Conservation (phyloP, 1,284 basidiomycete genomes). For the Polyporus tsugae region DNA sequence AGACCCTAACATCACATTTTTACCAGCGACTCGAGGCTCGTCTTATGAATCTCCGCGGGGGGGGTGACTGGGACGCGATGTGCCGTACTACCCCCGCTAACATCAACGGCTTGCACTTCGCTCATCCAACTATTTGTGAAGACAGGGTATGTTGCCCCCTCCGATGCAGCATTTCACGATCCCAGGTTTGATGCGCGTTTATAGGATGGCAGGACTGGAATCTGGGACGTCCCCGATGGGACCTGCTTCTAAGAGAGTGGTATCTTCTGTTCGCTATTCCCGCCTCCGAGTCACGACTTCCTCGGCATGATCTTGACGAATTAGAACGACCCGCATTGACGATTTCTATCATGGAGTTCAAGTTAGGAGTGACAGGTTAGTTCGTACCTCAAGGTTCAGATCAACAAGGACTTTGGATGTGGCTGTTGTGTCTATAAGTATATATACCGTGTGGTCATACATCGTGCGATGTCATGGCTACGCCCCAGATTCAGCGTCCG, state of each 20-base stretch:
- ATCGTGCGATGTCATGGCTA: no score
- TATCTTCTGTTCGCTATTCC: not conserved
- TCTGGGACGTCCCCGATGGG: constrained; percentile 24
- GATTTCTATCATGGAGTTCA: not conserved
- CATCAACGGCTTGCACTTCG: constrained; percentile 22
- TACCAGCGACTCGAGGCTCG: constrained; percentile 24
- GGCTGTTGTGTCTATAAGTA: not conserved
- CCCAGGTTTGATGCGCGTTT: not conserved
- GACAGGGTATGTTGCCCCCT: constrained; percentile 21
- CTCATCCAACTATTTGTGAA: constrained; percentile 23
- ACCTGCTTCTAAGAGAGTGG: constrained; percentile 5
- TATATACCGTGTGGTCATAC: not conserved
- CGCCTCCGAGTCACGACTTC: no score
- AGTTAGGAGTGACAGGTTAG: not conserved
- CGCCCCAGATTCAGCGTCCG: no score
- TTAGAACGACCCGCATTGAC: not conserved
- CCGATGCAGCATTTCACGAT: no score
- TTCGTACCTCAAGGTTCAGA: not conserved
- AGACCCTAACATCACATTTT: not conserved
- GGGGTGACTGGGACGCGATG: constrained; percentile 27
- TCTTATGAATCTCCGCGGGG: constrained; percentile 20
- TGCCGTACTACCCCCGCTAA: constrained; percentile 28
- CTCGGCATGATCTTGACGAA: not conserved
- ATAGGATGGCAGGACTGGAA: constrained; percentile 31
- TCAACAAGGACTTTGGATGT: not conserved